Base-by-base conservation (phyloP, 1,139 yeast genomes). In the Yamadazyma taylorii region DNA sequence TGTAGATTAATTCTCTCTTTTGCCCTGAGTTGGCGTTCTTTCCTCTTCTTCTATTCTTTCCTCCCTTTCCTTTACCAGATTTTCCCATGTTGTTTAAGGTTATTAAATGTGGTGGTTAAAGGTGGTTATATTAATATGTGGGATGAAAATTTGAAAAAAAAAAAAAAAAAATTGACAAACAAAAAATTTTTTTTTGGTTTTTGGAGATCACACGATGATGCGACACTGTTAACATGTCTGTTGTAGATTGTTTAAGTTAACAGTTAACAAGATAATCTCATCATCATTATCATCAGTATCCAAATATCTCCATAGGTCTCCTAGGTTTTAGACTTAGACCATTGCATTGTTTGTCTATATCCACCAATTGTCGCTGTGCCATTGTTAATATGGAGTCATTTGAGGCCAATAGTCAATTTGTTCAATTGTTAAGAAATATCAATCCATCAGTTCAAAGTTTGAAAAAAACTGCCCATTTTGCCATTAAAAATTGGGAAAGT, bases 41-140 rank as follows among this genome's bases (percentile, higher is more conserved):
- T 66, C 98, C 98, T 81, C 97, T 87, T 81, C 97, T 87, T 76
- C 97, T 87, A 67, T 89, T 90, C 75, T 85, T 82, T 52, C 83
- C 83, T 51, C 83, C 83, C 66, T 72, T 72, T 41, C 78, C 78
- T 68, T 72, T 72, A 50, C 76, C 75, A 38, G 77, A 55, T 60
- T 72, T 72, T 55, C 76, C 78, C 78, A 72, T 72, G 39, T 49
- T 34, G 13, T 15, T 5, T 24, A 6, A 24, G 25, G 25, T 24
- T 12, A 11, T 26, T 19, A 19, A 19, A 19, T 5, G 8, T 19
- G 21, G 29, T 28, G 24, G 15, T 27, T 27, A 12, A n/a, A n/a
- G n/a, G n/a, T n/a, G n/a, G n/a, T n/a, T n/a, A n/a, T n/a, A n/a
- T n/a, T n/a, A n/a, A n/a, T n/a, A n/a, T n/a, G n/a, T n/a, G n/a